phyloP scores from a whole-genome alignment of 2,329 filamentous ascomycete species.

The Penicillium sp. region DNA sequence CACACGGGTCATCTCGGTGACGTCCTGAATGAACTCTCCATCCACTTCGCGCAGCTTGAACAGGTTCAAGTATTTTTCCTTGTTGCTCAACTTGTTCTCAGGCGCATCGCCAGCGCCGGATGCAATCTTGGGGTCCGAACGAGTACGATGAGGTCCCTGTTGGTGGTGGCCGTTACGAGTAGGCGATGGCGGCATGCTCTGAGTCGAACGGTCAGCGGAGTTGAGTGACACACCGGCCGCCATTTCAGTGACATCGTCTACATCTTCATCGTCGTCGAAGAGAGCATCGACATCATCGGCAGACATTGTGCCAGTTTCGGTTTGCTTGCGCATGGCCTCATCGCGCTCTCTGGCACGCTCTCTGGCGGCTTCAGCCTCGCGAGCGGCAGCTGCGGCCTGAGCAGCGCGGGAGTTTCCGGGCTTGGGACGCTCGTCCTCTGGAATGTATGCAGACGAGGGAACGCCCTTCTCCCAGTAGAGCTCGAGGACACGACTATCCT shows the following conservation, averaged over 20 bases:
- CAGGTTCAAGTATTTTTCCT: conserved; percentile 91
- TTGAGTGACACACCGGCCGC: conserved; percentile 86
- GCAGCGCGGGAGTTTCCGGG: conserved; percentile 71
- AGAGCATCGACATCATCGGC: conserved; percentile 92
- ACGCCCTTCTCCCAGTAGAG: conserved; percentile 99
- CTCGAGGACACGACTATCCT: conserved; percentile 90
- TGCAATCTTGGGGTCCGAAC: conserved; percentile 89
- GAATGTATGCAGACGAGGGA: conserved; percentile 90
- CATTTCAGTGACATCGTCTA: conserved; percentile 83
- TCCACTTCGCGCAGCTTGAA: conserved; percentile 89
- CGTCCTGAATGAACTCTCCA: conserved; percentile 96
- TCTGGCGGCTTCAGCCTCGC: conserved; percentile 78
- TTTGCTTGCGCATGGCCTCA: conserved; percentile 87
- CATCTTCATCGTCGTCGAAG: conserved; percentile 88
- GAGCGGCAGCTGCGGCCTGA: conserved; percentile 72
- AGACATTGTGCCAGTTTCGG: conserved; percentile 90
- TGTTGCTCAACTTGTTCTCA: conserved; percentile 80
- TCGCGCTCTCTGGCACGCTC: conserved; percentile 81
- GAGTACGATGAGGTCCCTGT: conserved; percentile 76
- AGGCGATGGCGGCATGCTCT: conserved; percentile 92
- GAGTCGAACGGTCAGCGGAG: conserved; percentile 74
- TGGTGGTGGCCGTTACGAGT: conserved; percentile 68
- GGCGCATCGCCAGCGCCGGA: conserved; percentile 65
- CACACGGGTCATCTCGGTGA: conserved; percentile 94
- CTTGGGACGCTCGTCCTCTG: conserved; percentile 94